Conservation (phyloP, 108 stramenopile species). For the Chaetoceros tenuissimus region DNA sequence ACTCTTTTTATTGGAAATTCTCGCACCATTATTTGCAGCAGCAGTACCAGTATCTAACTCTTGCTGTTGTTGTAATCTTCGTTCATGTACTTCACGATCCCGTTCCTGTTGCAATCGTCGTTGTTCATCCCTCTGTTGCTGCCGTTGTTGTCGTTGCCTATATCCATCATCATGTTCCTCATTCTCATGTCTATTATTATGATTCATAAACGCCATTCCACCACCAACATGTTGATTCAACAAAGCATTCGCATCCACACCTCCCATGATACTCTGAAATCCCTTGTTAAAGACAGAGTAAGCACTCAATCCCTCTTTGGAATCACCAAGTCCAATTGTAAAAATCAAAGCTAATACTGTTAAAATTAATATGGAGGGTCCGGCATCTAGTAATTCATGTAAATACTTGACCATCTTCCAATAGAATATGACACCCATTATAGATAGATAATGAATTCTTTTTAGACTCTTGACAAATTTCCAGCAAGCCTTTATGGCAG, state of each 20-base stretch:
- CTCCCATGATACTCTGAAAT: slow-evolving; percentile 57
- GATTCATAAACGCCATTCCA: slow-evolving; percentile 11
- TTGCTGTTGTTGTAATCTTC: slow-evolving; percentile 8
- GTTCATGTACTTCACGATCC: slow-evolving; percentile 8
- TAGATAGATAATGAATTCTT: slow-evolving; percentile 8
- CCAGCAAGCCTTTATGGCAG: not conserved
- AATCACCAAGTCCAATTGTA: slow-evolving; percentile 61
- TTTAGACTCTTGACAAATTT: slow-evolving; percentile 1
- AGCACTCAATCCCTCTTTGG: slow-evolving; percentile 41
- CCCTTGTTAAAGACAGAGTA: slow-evolving; percentile 82
- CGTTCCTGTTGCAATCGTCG: not conserved
- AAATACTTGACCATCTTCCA: slow-evolving; percentile 10
- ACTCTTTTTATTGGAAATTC: slow-evolving; percentile 64
- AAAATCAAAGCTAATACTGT: slow-evolving; percentile 48
- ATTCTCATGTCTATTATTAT: slow-evolving; percentile 4
- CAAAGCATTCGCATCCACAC: slow-evolving; percentile 62
- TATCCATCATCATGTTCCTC: slow-evolving; percentile 2
- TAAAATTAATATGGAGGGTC: slow-evolving; percentile 58
- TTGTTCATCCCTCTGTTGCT: not conserved
- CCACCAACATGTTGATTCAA: slow-evolving; percentile 68
- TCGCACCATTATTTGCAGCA: slow-evolving; percentile 9
- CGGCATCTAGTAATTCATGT: slow-evolving; percentile 40
- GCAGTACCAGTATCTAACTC: slow-evolving; percentile 2
- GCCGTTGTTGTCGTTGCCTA: slow-evolving; percentile 2
- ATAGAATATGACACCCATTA: slow-evolving; percentile 10